Evolutionary conservation across 495 filamentous ascomycete genomes (phyloP).

Genomic region (Neurospora sp.): DNA sequence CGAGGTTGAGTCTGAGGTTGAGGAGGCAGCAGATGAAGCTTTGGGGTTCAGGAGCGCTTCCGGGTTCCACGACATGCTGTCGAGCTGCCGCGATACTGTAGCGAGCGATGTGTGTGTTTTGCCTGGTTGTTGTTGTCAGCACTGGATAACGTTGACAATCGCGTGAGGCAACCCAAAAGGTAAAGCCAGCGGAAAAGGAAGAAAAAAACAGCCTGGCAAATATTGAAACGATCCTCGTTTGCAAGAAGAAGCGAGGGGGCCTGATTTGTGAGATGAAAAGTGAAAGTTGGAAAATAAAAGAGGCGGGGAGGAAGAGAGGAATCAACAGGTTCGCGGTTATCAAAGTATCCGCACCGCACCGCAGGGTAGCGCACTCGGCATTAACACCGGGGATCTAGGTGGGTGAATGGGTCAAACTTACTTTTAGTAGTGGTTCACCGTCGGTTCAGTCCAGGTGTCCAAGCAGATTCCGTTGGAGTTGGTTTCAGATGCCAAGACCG

Average conservation of each 20-base stretch:
- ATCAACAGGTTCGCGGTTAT: neutral
- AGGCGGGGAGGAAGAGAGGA: constrained; percentile 1
- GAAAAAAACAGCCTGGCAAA: neutral
- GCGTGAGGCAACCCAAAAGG: neutral
- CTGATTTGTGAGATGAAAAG: neutral
- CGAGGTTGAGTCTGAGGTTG: neutral
- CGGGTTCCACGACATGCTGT: constrained; percentile 20
- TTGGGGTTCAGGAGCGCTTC: constrained; percentile 19
- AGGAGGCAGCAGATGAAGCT: constrained; percentile 2
- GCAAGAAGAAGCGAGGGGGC: neutral
- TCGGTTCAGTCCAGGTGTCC: neutral
- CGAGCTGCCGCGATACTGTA: neutral
- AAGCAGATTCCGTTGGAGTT: neutral
- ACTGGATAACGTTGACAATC: neutral
- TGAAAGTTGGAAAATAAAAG: neutral
- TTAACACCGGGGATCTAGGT: neutral
- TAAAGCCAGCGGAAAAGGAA: neutral
- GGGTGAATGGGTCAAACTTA: neutral
- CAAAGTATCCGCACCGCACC: neutral
- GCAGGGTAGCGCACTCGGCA: neutral
- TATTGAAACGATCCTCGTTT: neutral
- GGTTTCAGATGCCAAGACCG: neutral
- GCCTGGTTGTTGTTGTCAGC: neutral
- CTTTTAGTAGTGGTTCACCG: neutral
- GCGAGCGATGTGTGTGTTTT: neutral